These are phyloP conservation scores for Ceratobasidium sp. DNA, from an alignment of 1,284 basidiomycete species.

Conservation along the genomic window DNA sequence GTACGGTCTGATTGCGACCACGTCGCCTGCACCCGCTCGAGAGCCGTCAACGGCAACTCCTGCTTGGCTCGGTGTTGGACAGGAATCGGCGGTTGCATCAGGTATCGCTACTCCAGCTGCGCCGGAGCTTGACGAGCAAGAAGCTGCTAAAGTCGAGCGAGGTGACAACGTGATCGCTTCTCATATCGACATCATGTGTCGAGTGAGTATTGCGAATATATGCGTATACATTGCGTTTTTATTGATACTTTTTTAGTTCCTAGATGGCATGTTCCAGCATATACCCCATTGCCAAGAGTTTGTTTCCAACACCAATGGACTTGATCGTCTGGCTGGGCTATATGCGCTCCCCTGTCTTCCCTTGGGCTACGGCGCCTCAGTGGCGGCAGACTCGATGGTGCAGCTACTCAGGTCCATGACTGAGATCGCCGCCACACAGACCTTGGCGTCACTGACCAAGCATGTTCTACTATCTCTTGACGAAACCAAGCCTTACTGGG, in stretches of 20 bases:
- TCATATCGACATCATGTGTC: slow-evolving; percentile 78
- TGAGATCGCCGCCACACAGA: slow-evolving; percentile 83
- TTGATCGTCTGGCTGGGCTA: slow-evolving; percentile 79
- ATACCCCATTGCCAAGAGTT: slow-evolving; percentile 92
- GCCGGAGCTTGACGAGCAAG: slow-evolving; percentile 40
- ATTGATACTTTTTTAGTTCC: slow-evolving; percentile 65
- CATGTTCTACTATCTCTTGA: slow-evolving; percentile 78
- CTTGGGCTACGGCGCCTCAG: slow-evolving; percentile 86
- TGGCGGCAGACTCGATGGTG: slow-evolving; percentile 84
- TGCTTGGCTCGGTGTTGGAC: slow-evolving; percentile 23
- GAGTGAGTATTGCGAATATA: slow-evolving; percentile 60
- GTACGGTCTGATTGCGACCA: slow-evolving; percentile 62
- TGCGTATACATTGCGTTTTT: neutral
- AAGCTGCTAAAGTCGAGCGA: slow-evolving; percentile 42
- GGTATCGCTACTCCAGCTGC: slow-evolving; percentile 47
- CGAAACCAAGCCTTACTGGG: slow-evolving; percentile 80
- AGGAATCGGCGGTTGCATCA: slow-evolving; percentile 26
- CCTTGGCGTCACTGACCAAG: slow-evolving; percentile 75
- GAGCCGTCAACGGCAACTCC: slow-evolving; percentile 3
- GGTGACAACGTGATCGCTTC: slow-evolving; percentile 75
- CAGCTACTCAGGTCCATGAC: slow-evolving; percentile 89
- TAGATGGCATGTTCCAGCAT: slow-evolving; percentile 95
- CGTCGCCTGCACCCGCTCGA: neutral
- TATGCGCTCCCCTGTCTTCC: slow-evolving; percentile 89
- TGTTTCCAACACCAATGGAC: slow-evolving; percentile 76